Base-by-base conservation (phyloP, 208 protist genomes). In the Wallacemonas sp. region DNA sequence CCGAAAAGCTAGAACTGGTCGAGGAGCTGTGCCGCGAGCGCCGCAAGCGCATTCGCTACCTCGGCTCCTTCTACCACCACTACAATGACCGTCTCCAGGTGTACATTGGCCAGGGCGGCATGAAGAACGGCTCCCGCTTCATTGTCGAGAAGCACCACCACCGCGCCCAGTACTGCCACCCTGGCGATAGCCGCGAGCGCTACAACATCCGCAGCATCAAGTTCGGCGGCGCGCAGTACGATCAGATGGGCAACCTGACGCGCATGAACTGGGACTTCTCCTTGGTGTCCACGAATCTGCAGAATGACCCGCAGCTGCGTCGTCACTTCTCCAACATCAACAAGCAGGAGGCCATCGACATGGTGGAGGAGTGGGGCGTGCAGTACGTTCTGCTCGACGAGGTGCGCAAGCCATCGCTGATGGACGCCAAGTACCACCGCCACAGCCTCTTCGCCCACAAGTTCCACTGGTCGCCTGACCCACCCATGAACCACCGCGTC, bases 321-420 rank as follows among this genome's bases (percentile, higher is more conserved):
- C 69, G 73, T 2, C 46, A 76, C 4, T 78, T 84, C 16, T 68
- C 29, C 19, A 63, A 70, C 33, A 74, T 90, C 47, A 44, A 80
- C 34, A 88, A 87, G 69, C 62, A 96, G 26, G 65, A 88, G 61
- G 83, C 90, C 3, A 82, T 93, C 21, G 61, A 74, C 16, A 63
- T 86, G 62, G 49, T 92, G 65, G 85, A 96, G 76, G 73, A 83
- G 66, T 93, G 87, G 87, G 90, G 90, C 29, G 76, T 93, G 32
- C 77, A 75, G n/a, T 96, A 92, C 61, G 46, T 93, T 23, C 14
- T 96, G 14, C 78, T 93, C 1, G 90, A 96, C 39, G 87, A 96
- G 70, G 71, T 93, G 16, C 78, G 83, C 19, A 88, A 90, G 71
- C 87, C 87, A 16, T 83, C 76, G 1, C 58, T 93, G 48, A 64